Evolutionary conservation across 306 rosid genomes (phyloP), one percentile per base, ranked within the genome.

Genomic region (Cucumis sativus): DNA sequence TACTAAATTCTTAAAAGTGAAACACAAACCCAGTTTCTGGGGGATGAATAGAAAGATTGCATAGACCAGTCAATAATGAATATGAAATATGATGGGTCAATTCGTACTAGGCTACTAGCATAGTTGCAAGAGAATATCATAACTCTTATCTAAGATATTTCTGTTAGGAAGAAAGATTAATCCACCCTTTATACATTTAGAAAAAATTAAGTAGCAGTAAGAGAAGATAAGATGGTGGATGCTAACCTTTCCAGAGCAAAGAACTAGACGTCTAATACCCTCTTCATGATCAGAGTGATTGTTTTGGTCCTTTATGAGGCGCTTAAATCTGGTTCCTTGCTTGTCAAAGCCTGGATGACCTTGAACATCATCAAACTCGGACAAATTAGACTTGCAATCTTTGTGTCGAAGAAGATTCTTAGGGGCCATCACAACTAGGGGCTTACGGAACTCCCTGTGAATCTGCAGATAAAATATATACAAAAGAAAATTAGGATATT

Each of bases 271-370:
- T 72, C 99, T 89, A 79, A 92, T 87, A 80, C 99, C 92, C 90
- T 88, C 89, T 88, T 96, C 99, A 45, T 78, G 74, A 75, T 86
- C 81, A 74, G 98, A 86, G 83, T 89, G 98, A 56, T 35, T 35
- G 79, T 96, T 92, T 87, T 84, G 96, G 83, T 96, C 99, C 84
- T 92, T 91, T 40, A 96, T 91, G 70, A 96, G 94, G 37, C 97
- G 99, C 85, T 96, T 96, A 85, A 95, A 95, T 88, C 97, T 85
- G 80, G 99, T 95, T 66, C 99, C 99, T 82, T 95, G 97, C 80
- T 95, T 91, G 89, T 95, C 99, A 81, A 96, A 96, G 82, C 99
- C 99, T 57, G 97, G 90, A 83, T 96, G 99, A 76, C 99, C 99
- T 90, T 89, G 89, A 75, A 92, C 98, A 84, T 96, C 99, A 85